phyloP scores from a whole-genome alignment of 179 eudicot species.

The Beta macrorhiza region DNA sequence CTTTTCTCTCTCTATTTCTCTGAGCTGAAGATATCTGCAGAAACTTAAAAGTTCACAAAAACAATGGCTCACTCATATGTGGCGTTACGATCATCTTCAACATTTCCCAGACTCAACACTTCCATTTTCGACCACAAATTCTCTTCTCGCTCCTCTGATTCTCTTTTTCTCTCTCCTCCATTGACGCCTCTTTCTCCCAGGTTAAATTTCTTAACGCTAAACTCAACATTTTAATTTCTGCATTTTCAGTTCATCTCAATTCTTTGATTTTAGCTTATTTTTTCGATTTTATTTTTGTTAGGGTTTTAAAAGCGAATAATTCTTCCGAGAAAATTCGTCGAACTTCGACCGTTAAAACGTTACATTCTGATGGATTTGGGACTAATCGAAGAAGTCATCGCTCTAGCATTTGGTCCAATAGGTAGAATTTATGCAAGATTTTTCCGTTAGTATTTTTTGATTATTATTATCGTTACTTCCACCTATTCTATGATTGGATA shows the following conservation, averaged over 20 bases:
- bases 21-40: constrained; percentile 15
- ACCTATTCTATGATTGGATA: no score
- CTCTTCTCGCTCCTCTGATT: constrained; percentile 28
- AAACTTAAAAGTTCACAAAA: constrained; percentile 35
- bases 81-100: constrained; percentile 34
- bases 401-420: constrained; percentile 68
- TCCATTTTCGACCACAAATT: constrained; percentile 36
- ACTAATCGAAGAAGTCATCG: constrained; percentile 30
- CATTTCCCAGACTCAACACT: constrained; percentile 36
- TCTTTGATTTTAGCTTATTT: not conserved
- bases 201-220: constrained; percentile 16
- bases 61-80: constrained; percentile 59
- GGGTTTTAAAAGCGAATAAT: constrained; percentile 30
- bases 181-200: constrained; percentile 42
- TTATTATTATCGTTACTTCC: no score
- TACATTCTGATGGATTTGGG: constrained; percentile 43
- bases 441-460: no score
- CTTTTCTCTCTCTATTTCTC: not conserved
- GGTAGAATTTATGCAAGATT: constrained; percentile 32
- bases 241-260: not conserved
- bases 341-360: constrained; percentile 45
- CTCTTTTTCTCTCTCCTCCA: constrained; percentile 44
- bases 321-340: constrained; percentile 29
- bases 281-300: not conserved
- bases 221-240: not conserved